Percentiles rank a stretch among this genome's conserved stretches.
Evolutionary conservation across 352 stramenopile species (phyloP).

Genomic region (Phytophthora quininea): DNA sequence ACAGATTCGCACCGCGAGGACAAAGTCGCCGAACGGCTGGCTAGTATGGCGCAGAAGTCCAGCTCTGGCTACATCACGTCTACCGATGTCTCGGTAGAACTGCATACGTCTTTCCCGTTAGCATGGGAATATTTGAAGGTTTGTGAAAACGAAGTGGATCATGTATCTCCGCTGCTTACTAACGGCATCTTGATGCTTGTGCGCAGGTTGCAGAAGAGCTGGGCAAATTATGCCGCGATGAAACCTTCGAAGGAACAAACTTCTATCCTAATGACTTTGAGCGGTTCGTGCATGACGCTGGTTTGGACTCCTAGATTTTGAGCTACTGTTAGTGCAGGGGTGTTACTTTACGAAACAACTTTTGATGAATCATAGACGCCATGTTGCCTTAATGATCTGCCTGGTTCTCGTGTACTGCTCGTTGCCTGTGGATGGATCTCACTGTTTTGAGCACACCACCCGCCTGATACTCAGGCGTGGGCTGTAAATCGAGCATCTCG

Average conservation of each 20-base stretch:
- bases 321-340: background rate
- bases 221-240: conserved; percentile 94
- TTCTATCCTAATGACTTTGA: conserved; percentile 96
- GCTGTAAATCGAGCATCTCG: conserved; percentile 28
- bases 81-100: conserved; percentile 89
- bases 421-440: conserved; percentile 32
- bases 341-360: background rate
- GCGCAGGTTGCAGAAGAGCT: conserved; percentile 91
- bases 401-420: conserved; percentile 38
- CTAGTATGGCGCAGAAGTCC: conserved; percentile 78
- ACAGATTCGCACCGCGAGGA: conserved; percentile 88
- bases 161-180: background rate
- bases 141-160: conserved; percentile 1
- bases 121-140: conserved; percentile 96
- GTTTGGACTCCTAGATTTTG: conserved; percentile 17
- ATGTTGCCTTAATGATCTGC: conserved; percentile 18
- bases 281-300: conserved; percentile 41
- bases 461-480: conserved; percentile 24
- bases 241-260: conserved; percentile 94
- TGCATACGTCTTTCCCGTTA: conserved; percentile 95
- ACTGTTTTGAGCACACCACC: conserved; percentile 42
- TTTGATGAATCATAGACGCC: conserved; percentile 24
- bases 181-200: background rate
- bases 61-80: conserved; percentile 86
- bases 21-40: conserved; percentile 69